Evolutionary conservation across 1,284 basidiomycete species (phyloP).

Genomic region (Ustilago lituana): DNA sequence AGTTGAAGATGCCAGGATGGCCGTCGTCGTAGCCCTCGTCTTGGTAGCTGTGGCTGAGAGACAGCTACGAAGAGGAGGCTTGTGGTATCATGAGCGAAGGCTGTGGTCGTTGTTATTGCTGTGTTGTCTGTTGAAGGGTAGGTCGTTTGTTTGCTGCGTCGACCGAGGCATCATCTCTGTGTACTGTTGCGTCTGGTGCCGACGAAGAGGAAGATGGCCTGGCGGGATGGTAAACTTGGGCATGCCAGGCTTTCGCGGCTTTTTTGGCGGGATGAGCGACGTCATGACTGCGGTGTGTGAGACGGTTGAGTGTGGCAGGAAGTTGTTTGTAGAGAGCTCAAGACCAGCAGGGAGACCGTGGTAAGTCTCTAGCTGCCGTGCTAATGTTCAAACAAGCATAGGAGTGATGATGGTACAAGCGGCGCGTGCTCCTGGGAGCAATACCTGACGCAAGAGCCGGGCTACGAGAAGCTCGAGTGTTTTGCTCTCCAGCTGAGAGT

Average conservation of each 20-base stretch:
- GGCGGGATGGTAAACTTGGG: slow-evolving; percentile 61
- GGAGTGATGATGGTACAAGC: neutral
- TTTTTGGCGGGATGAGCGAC: slow-evolving; percentile 63
- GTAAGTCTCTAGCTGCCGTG: slow-evolving; percentile 2
- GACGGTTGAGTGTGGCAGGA: no score
- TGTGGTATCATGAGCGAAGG: slow-evolving; percentile 40
- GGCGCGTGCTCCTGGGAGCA: neutral
- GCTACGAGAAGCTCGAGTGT: no score
- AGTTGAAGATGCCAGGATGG: slow-evolving; percentile 29
- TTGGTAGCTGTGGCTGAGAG: slow-evolving; percentile 25
- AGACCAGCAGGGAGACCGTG: no score
- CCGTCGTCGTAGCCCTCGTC: slow-evolving; percentile 54
- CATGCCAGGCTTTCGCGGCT: slow-evolving; percentile 57
- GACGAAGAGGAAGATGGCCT: slow-evolving; percentile 40
- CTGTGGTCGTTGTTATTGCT: slow-evolving; percentile 24
- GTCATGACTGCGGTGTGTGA: slow-evolving; percentile 41
- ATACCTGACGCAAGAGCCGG: no score
- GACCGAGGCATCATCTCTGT: slow-evolving; percentile 16
- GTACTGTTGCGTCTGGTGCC: slow-evolving; percentile 21
- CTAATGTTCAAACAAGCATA: slow-evolving; percentile 1
- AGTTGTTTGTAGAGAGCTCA: no score
- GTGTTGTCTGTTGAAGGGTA: slow-evolving; percentile 11
- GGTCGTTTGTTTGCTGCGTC: slow-evolving; percentile 6
- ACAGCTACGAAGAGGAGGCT: slow-evolving; percentile 25
- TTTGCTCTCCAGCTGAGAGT: neutral